A percentile compares a stretch with the other conserved stretches of the same genome.
phyloP scores from a whole-genome alignment of 2,329 filamentous ascomycete genomes.

The Trichoderma sp. region DNA sequence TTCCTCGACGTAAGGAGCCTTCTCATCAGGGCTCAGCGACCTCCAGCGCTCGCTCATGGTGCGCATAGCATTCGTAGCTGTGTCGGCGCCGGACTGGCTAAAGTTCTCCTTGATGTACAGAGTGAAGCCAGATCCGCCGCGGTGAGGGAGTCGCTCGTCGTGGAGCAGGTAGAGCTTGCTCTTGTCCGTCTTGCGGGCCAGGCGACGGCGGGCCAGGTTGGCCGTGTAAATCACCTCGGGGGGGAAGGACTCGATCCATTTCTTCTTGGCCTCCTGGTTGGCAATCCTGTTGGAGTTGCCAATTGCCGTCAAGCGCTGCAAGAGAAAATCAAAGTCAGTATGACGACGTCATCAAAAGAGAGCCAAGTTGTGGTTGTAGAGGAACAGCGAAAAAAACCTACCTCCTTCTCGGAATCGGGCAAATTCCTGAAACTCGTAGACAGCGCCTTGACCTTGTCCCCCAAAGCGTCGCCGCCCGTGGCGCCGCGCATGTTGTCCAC shows the following conservation, averaged over 20 bases:
- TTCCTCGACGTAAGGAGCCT: conserved; percentile 45
- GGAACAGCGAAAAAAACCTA: conserved; percentile 37
- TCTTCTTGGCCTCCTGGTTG: conserved; percentile 47
- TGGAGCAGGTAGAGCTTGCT: conserved; percentile 39
- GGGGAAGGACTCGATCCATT: conserved; percentile 53
- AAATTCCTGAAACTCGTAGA: conserved; percentile 45
- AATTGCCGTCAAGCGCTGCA: conserved; percentile 39
- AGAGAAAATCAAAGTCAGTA: neutral
- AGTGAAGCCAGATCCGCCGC: conserved; percentile 38
- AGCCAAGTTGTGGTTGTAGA: conserved; percentile 13
- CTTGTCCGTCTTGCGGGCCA: conserved; percentile 44
- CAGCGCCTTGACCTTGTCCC: conserved; percentile 36
- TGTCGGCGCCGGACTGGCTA: conserved; percentile 35
- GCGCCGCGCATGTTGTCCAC: conserved; percentile 36
- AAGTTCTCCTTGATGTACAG: conserved; percentile 47
- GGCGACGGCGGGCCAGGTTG: conserved; percentile 50
- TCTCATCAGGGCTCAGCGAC: conserved; percentile 45
- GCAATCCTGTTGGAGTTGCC: conserved; percentile 45
- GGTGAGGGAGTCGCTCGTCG: conserved; percentile 54
- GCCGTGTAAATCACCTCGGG: conserved; percentile 47
- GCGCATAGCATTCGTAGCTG: conserved; percentile 33
- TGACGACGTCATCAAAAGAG: too few relatives aligned
- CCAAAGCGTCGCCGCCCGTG: conserved; percentile 26
- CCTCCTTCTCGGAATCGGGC: conserved; percentile 47
- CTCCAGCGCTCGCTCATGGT: conserved; percentile 48